Base-by-base conservation (phyloP, 139 green algal species). In the Chlamydomonas applanata region DNA sequence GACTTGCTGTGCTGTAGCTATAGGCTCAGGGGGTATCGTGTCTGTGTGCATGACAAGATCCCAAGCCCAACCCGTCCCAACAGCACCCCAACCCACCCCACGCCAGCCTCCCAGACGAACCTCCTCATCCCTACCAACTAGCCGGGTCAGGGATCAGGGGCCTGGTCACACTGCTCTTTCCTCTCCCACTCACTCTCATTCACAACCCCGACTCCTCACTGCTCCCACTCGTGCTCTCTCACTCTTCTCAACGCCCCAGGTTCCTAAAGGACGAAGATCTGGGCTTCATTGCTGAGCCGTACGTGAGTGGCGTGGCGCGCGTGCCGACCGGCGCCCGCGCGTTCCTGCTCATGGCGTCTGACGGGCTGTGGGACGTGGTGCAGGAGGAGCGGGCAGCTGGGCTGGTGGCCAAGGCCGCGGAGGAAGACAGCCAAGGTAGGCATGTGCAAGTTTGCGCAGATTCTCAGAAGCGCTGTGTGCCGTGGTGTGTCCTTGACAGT, bases 281-380 rank as follows among this genome's bases (percentile, higher is more conserved):
- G 53, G 85, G 85, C 35, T 90, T 90, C 66, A 80, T 83, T 35
- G 85, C 85, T 2, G 79, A 85, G 56, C 85, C 85, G 1, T 64
- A 84, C 53, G 77, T 87, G 1, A 77, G 74, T 53, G 32, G 22
- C n/a, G 29, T 45, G 40, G 40, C 40, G 11, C 40, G 40, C 40
- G 7, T 49, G 40, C 40, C 40, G 11, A 11, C 40, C 7, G 40
- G 40, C 11, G 40, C n/a, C 59, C 59, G 59, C n/a, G 77, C 67
- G 4, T 61, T 85, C 57, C 59, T 90, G 14, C n/a, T 90, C 9
- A 29, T 86, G 40, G 85, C 85, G 3, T 81, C 59, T 34, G 85
- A 90, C 40, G 85, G 85, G 33, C 59, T 90, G 70, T 90, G 85
- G 85, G 85, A 90, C 63, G 85, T 87, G 16, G n/a, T 87, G 34